Evolutionary conservation across 257 asterid genomes (phyloP).

Genomic region (Solanum tarapatanum): DNA sequence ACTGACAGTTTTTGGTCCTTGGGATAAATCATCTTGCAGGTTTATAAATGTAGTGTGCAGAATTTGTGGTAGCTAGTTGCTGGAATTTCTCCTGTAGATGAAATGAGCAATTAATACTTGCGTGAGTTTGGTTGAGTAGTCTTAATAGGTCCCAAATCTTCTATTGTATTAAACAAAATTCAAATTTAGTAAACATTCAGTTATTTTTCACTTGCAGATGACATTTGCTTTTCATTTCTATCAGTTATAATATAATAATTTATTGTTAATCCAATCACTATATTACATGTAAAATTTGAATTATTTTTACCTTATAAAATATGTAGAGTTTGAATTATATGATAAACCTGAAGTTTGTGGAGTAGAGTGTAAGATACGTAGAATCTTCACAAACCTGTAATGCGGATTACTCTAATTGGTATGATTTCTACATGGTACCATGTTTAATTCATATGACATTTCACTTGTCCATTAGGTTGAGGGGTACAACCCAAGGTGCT

Average conservation of each 20-base stretch:
- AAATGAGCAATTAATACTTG: neutral
- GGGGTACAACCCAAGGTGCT: constrained; percentile 81
- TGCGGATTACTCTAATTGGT: neutral
- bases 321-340: neutral
- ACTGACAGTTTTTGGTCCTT: neutral
- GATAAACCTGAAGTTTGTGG: neutral
- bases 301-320: neutral
- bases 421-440: neutral
- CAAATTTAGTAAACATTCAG: neutral
- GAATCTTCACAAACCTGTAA: neutral
- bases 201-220: neutral
- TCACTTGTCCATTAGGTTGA: constrained; percentile 36
- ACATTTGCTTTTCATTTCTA: neutral
- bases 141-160: neutral
- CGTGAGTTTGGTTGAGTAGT: neutral
- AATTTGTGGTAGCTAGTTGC: neutral
- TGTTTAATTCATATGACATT: neutral
- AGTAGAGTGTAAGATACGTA: neutral
- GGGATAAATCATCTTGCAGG: neutral
- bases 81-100: neutral
- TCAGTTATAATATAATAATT: neutral
- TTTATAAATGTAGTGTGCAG: neutral
- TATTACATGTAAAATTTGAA: neutral
- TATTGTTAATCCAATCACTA: neutral
- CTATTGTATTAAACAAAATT: neutral